Evolutionary conservation across 352 stramenopile genomes (phyloP), one percentile per base, ranked within the genome.

Genomic region (Salisapilia sapeloensis): DNA sequence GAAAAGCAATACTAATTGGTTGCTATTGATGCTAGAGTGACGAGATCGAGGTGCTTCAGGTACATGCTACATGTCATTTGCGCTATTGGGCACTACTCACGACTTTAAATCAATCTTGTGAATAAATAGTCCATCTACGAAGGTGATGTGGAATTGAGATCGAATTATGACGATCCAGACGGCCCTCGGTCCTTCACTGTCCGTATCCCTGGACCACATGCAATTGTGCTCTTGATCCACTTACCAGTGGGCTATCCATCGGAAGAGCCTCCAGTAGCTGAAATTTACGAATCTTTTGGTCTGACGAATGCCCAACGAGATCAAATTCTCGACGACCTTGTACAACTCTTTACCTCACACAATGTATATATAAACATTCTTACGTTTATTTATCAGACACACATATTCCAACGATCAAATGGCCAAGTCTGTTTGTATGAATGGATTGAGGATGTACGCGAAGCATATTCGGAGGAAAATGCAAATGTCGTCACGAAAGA

Each of bases 401-500:
- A 40, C 18, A 78, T 84, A 16, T 84, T 76, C 35, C 45, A 78
- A 34, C 62, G 69, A 11, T 76, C 67, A 14, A 69, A 48, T n/a
- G 65, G 67, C 7, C 70, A 86, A 42, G 70, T 82, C 24, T 90
- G 75, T 50, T 54, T 90, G 1, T 90, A 90, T 39, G 70, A 90
- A 44, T 90, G 75, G 75, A 76, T 86, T 24, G 75, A 84, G 44
- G 60, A 65, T 44, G 69, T 84, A 15, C 69, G 70, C 10, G 75
- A 90, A 29, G 66, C 58, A 29, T 85, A 79, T 34, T 50, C 44
- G 6, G 37, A 29, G 16, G 23, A 33, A 4, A 24, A 43, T 7
- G 29, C 28, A 7, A 8, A 7, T 20, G 8, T 16, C 8, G 11
- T 10, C 9, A 34, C 46, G 15, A 18, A 47, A 14, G 40, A 55